Evolutionary conservation across 768 basidiomycete species (phyloP).

Genomic region (Candolleomyces aberdarensis): DNA sequence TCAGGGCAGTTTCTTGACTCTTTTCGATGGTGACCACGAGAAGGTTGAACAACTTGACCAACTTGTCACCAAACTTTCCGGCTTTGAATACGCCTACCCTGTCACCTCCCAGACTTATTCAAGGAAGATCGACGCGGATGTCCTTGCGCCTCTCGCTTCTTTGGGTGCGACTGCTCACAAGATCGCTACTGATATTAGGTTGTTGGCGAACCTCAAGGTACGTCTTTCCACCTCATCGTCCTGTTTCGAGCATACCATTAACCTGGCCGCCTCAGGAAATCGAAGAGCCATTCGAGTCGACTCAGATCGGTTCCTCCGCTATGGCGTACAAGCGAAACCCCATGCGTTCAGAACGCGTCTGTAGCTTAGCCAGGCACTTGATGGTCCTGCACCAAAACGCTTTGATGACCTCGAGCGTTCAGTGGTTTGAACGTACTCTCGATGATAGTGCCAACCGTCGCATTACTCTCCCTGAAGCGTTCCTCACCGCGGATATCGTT

Average conservation of each 20-base stretch:
- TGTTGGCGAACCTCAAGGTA: constrained; percentile 92
- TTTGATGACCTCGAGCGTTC: constrained; percentile 89
- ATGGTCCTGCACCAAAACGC: constrained; percentile 97
- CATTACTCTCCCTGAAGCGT: constrained; percentile 94
- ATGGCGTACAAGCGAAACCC: constrained; percentile 99
- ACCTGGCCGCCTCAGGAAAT: too few relatives aligned
- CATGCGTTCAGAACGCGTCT: constrained; percentile 97
- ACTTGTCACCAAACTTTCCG: constrained; percentile 86
- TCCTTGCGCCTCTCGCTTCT: constrained; percentile 85
- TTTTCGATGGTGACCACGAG: constrained; percentile 93
- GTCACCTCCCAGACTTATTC: constrained; percentile 99
- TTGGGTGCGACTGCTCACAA: constrained; percentile 96
- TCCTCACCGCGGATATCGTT: constrained; percentile 95
- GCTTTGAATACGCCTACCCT: constrained; percentile 93
- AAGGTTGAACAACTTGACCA: constrained; percentile 92
- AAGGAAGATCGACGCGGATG: constrained; percentile 94
- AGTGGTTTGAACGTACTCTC: constrained; percentile 98
- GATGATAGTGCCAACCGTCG: constrained; percentile 98
- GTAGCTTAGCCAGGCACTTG: constrained; percentile 92
- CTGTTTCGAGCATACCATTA: neutral
- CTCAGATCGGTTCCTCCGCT: constrained; percentile 94
- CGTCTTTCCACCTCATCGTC: neutral
- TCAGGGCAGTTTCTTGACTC: constrained; percentile 89
- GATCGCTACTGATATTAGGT: constrained; percentile 91
- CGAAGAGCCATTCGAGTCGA: constrained; percentile 98